Percentiles rank a stretch among this genome's conserved stretches.
These are phyloP conservation scores for Mucor saturninus DNA, from an alignment of 371 early-diverging fungal species.

Conservation along the genomic window DNA sequence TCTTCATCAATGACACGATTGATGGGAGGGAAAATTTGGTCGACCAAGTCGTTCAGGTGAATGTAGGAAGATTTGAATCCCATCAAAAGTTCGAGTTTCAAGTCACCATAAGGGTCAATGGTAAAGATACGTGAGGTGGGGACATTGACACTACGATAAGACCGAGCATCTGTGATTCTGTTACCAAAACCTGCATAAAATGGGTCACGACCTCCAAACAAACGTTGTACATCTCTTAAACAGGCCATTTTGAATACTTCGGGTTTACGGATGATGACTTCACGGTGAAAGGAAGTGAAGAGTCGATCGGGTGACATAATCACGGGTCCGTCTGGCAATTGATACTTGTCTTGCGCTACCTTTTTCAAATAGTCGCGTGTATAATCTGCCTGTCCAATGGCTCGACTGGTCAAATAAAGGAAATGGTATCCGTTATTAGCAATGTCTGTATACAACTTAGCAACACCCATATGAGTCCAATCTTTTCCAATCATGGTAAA, in stretches of 20 bases:
- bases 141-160: conserved; percentile 94
- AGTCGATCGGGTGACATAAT: conserved; percentile 97
- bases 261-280: conserved; percentile 95
- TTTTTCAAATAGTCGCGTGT: conserved; percentile 93
- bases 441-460: conserved; percentile 95
- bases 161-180: conserved; percentile 89
- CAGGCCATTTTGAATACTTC: conserved; percentile 99
- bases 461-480: conserved; percentile 98
- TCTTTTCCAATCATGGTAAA: conserved; percentile 98
- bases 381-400: conserved; percentile 95
- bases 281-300: conserved; percentile 92
- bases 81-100: conserved; percentile 87
- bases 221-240: conserved; percentile 86
- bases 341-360: conserved; percentile 87
- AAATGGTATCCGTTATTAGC: conserved; percentile 95
- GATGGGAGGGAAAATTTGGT: conserved; percentile 93
- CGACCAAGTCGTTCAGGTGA: conserved; percentile 91
- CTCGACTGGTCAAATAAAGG: conserved; percentile 95
- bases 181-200: conserved; percentile 99
- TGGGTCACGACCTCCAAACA: conserved; percentile 84
- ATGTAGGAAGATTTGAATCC: conserved; percentile 88
- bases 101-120: conserved; percentile 92
- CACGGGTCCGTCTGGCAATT: conserved; percentile 97
- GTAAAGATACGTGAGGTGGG: conserved; percentile 96
- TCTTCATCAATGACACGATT: conserved; percentile 59